phyloP scores from a whole-genome alignment of 768 basidiomycete species.

The Mycena leptocephala region DNA sequence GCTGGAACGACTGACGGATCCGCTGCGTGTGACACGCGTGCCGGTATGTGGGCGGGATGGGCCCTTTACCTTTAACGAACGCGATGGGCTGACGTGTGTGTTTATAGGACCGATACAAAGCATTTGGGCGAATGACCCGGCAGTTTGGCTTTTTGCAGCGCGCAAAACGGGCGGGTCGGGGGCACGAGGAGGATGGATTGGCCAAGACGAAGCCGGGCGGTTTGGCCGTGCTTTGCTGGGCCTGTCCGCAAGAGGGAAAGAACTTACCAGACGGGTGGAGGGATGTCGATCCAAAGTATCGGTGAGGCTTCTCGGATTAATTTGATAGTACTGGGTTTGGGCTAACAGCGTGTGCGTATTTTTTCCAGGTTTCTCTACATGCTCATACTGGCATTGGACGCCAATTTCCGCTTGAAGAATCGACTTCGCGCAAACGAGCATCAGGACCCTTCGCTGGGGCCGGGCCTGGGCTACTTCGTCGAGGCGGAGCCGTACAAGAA shows the following conservation, averaged over 20 bases:
- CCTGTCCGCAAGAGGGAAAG: not conserved
- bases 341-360: no score
- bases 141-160: not conserved
- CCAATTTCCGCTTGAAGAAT: slow-evolving; percentile 42
- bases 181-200: not conserved
- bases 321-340: no score
- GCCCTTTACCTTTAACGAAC: not conserved
- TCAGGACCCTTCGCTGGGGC: slow-evolving; percentile 32
- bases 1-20: slow-evolving; percentile 12
- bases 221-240: not conserved
- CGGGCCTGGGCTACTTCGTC: slow-evolving; percentile 33
- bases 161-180: slow-evolving; percentile 2
- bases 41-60: slow-evolving; percentile 2
- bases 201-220: not conserved
- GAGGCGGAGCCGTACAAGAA: slow-evolving; percentile 20
- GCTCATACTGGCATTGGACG: slow-evolving; percentile 31
- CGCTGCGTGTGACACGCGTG: not conserved
- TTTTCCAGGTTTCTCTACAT: slow-evolving; percentile 8
- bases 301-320: no score
- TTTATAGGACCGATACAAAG: not conserved
- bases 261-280: slow-evolving; percentile 41
- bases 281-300: not conserved
- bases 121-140: not conserved
- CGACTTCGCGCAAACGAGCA: slow-evolving; percentile 17
- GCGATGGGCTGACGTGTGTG: no score